Conservation (phyloP, 805 yeast species). For the Monosporozyma aerobia region DNA sequence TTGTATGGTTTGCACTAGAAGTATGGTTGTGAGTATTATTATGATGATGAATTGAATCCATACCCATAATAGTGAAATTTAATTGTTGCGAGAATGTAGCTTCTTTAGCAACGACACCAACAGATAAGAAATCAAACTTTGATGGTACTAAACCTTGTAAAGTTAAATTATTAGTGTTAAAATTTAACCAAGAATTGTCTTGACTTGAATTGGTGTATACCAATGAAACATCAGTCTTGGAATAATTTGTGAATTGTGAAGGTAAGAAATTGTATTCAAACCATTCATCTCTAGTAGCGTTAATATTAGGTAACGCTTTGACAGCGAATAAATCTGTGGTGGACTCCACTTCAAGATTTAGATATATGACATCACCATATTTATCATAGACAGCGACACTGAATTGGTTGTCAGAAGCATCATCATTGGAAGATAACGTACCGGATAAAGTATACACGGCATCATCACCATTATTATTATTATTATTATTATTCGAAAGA, state of each 20-base stretch:
- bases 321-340: conserved; percentile 49
- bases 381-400: conserved; percentile 49
- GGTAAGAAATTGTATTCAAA: conserved; percentile 48
- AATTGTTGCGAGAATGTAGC: conserved; percentile 32
- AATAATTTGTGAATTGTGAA: conserved; percentile 47
- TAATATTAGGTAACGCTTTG: conserved; percentile 42
- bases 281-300: conserved; percentile 58
- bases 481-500: conserved; percentile 34
- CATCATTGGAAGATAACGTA: conserved; percentile 10
- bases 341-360: conserved; percentile 50
- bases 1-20: conserved; percentile 11
- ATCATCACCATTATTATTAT: conserved; percentile 17
- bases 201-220: conserved; percentile 29
- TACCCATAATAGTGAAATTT: conserved; percentile 47
- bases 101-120: conserved; percentile 36
- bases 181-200: conserved; percentile 55
- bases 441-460: conserved; percentile 11
- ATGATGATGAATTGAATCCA: conserved; percentile 13
- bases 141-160: conserved; percentile 59
- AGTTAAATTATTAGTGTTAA: conserved; percentile 50
- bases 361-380: conserved; percentile 49
- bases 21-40: neutral
- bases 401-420: conserved; percentile 26
- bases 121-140: conserved; percentile 33
- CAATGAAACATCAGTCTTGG: conserved; percentile 41